Conservation (phyloP, 1,284 basidiomycete species). For the Vanrija pseudolonga region DNA sequence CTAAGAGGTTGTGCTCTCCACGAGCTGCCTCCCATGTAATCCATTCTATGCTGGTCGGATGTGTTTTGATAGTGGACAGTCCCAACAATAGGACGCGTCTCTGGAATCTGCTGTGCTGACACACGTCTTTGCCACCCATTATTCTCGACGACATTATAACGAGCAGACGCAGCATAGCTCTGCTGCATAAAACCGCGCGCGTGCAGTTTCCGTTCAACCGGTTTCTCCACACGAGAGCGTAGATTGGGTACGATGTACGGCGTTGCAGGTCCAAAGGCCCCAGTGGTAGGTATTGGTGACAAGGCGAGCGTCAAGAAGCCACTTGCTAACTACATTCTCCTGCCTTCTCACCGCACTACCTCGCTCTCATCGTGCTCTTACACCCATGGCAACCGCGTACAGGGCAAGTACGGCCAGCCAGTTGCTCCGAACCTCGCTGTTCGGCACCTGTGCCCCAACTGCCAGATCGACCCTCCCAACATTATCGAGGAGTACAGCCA, state of each 20-base stretch:
- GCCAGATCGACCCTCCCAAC: conserved; percentile 84
- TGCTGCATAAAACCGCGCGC: conserved; percentile 1
- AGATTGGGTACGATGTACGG: conserved; percentile 13
- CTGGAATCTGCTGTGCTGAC: background rate
- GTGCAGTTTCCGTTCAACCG: background rate
- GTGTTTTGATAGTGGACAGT: too few species aligned
- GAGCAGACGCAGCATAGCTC: background rate
- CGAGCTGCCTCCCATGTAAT: background rate
- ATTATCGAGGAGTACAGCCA: conserved; percentile 96
- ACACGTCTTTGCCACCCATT: background rate
- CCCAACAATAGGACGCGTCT: too few species aligned
- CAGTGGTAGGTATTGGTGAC: conserved; percentile 22
- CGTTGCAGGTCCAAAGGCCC: conserved; percentile 35
- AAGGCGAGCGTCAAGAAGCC: background rate
- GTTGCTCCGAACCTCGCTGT: conserved; percentile 65
- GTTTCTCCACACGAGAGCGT: background rate
- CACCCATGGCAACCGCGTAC: background rate
- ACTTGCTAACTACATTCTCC: background rate
- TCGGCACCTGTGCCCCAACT: conserved; percentile 90
- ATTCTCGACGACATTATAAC: background rate
- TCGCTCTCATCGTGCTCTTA: background rate
- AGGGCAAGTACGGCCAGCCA: conserved; percentile 57
- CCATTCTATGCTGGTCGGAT: background rate
- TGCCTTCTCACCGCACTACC: background rate
- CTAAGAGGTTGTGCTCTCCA: background rate